Evolutionary conservation across 805 yeast species (phyloP).

Genomic region (Yamadazyma endophytica): DNA sequence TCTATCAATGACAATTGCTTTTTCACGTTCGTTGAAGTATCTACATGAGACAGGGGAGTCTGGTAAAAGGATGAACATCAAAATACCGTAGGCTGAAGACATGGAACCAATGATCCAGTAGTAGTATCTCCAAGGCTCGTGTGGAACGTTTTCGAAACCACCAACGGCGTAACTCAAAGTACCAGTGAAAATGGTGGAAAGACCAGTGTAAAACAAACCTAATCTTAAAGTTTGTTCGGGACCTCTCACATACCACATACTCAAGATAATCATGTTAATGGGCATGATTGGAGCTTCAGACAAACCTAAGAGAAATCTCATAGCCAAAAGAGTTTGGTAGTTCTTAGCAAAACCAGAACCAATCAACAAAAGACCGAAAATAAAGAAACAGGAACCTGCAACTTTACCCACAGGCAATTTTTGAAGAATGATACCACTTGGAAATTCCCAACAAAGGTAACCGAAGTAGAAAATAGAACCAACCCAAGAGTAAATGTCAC

Average conservation of each 20-base stretch:
- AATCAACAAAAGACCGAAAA: constrained; percentile 53
- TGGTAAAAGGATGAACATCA: constrained; percentile 44
- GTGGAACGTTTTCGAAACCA: constrained; percentile 30
- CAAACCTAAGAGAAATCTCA: constrained; percentile 48
- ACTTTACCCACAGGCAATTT: constrained; percentile 49
- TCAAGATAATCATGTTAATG: constrained; percentile 52
- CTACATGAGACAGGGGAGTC: constrained; percentile 39
- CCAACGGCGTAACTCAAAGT: constrained; percentile 42
- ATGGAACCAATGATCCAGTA: constrained; percentile 53
- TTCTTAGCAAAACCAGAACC: constrained; percentile 46
- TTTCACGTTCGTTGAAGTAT: constrained; percentile 40
- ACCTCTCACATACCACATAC: constrained; percentile 57
- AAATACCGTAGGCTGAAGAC: constrained; percentile 47
- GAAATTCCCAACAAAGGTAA: constrained; percentile 35
- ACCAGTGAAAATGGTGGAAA: constrained; percentile 49
- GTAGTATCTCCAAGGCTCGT: constrained; percentile 57
- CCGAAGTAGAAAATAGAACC: constrained; percentile 47
- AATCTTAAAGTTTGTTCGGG: constrained; percentile 49
- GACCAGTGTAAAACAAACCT: constrained; percentile 56
- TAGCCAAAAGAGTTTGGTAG: constrained; percentile 53
- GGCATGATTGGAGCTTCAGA: constrained; percentile 56
- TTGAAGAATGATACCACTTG: constrained; percentile 15
- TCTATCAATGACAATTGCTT: constrained; percentile 37
- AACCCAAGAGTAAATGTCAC: constrained; percentile 25
- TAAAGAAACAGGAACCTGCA: constrained; percentile 40